Conservation (phyloP, 495 filamentous ascomycete genomes). For the Hypomontagnella monticulosa region DNA sequence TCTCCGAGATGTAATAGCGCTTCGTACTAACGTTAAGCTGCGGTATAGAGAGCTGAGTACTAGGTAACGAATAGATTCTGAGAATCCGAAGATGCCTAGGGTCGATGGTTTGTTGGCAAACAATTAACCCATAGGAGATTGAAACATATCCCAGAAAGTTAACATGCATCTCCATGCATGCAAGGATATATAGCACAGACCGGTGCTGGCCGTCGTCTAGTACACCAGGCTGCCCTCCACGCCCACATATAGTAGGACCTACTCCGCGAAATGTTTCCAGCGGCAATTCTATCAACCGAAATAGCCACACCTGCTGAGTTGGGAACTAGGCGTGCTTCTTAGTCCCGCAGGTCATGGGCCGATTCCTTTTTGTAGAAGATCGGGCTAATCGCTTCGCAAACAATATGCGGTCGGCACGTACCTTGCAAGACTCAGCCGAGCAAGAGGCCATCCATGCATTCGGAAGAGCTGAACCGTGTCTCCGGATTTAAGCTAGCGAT, state of each 20-base stretch:
- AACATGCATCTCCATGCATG: conserved; percentile 17
- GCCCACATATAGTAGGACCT: neutral
- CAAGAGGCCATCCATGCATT: conserved; percentile 22
- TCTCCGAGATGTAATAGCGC: conserved; percentile 14
- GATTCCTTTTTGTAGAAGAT: conserved; percentile 2
- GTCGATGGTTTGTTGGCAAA: conserved; percentile 13
- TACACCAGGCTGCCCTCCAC: conserved; percentile 14
- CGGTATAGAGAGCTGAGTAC: conserved; percentile 2
- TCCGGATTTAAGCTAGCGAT: conserved; percentile 24
- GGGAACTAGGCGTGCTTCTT: neutral
- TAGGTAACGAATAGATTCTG: neutral
- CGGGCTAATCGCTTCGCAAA: conserved; percentile 12
- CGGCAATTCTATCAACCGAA: conserved; percentile 14
- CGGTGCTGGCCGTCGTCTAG: conserved; percentile 14
- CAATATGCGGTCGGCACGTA: conserved; percentile 10
- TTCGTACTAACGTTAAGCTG: conserved; percentile 13
- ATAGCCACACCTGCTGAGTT: conserved; percentile 2
- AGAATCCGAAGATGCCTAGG: neutral
- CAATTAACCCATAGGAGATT: conserved; percentile 19
- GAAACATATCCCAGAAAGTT: conserved; percentile 26
- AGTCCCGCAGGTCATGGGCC: neutral
- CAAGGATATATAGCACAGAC: conserved; percentile 6
- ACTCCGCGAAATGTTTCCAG: neutral
- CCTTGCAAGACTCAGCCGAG: conserved; percentile 13
- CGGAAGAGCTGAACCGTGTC: conserved; percentile 13